phyloP scores from a whole-genome alignment of 2,329 filamentous ascomycete genomes.

The Tolypocladium endophyticum region DNA sequence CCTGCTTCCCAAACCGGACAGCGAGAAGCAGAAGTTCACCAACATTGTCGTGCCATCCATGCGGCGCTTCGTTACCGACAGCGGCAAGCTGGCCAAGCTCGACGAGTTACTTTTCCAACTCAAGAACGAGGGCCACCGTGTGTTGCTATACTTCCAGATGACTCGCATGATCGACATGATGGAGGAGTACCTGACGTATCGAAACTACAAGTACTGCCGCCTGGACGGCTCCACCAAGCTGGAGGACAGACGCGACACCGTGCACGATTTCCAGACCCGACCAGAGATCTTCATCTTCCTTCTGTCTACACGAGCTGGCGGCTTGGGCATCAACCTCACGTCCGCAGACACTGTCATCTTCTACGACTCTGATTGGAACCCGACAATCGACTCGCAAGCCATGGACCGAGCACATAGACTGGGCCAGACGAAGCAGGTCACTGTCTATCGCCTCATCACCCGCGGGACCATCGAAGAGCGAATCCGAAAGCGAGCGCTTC shows the following conservation, averaged over 20 bases:
- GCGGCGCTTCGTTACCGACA: slow-evolving; percentile 95
- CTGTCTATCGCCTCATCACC: slow-evolving; percentile 94
- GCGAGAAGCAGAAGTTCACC: slow-evolving; percentile 74
- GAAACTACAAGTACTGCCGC: slow-evolving; percentile 97
- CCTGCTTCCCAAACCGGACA: slow-evolving; percentile 68
- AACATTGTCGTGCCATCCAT: slow-evolving; percentile 92
- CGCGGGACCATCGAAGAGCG: slow-evolving; percentile 95
- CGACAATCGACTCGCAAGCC: slow-evolving; percentile 95
- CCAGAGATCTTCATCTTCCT: slow-evolving; percentile 97
- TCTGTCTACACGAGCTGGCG: slow-evolving; percentile 89
- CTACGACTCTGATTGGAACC: slow-evolving; percentile 99
- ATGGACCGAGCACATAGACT: slow-evolving; percentile 99
- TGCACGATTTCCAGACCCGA: slow-evolving; percentile 89
- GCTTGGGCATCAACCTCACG: slow-evolving; percentile 94
- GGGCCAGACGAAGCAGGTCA: slow-evolving; percentile 90
- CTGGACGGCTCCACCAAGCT: slow-evolving; percentile 95
- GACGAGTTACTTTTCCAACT: slow-evolving; percentile 80
- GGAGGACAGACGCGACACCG: slow-evolving; percentile 91
- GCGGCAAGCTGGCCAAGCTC: slow-evolving; percentile 86
- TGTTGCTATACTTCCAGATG: slow-evolving; percentile 99
- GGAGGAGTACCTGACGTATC: slow-evolving; percentile 97
- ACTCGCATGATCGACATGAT: slow-evolving; percentile 99
- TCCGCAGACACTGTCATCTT: slow-evolving; percentile 98
- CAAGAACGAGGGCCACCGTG: slow-evolving; percentile 86
- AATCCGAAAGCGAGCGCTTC: slow-evolving; percentile 89